Conservation (phyloP, 73 alveolate species). For the Blepharisma japonicum region DNA sequence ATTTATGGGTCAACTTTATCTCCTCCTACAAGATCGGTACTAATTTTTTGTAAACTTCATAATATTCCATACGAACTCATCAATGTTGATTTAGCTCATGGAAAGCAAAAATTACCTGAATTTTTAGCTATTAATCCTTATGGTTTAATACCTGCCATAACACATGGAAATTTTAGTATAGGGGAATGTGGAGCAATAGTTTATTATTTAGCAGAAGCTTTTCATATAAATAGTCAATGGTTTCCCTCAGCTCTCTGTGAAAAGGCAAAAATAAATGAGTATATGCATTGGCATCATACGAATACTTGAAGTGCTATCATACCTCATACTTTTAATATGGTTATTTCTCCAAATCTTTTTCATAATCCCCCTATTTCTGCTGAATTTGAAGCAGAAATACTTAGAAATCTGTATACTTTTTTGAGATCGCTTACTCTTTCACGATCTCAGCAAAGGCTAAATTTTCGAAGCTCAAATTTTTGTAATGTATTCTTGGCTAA, state of each 20-base stretch:
- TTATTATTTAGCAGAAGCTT: background rate
- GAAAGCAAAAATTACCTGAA: constrained; percentile 13
- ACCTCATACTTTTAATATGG: background rate
- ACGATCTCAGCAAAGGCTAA: no score
- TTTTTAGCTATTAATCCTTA: constrained; percentile 9
- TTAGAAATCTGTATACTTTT: no score
- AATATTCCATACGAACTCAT: background rate
- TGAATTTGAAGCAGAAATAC: no score
- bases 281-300: constrained; percentile 19
- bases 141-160: constrained; percentile 14
- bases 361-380: no score
- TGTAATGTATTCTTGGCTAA: no score
- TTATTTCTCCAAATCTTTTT: no score
- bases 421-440: no score
- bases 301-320: background rate
- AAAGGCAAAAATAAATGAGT: constrained; percentile 13
- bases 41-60: no score
- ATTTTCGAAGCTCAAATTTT: no score
- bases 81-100: background rate
- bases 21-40: constrained; percentile 31
- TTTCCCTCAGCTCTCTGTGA: background rate
- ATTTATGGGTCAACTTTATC: background rate
- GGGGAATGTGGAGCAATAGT: constrained; percentile 21
- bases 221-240: background rate
- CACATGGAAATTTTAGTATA: constrained; percentile 18